These are phyloP conservation scores for Didymella arachidicola DNA, from an alignment of 2,329 filamentous ascomycete species.

Conservation along the genomic window DNA sequence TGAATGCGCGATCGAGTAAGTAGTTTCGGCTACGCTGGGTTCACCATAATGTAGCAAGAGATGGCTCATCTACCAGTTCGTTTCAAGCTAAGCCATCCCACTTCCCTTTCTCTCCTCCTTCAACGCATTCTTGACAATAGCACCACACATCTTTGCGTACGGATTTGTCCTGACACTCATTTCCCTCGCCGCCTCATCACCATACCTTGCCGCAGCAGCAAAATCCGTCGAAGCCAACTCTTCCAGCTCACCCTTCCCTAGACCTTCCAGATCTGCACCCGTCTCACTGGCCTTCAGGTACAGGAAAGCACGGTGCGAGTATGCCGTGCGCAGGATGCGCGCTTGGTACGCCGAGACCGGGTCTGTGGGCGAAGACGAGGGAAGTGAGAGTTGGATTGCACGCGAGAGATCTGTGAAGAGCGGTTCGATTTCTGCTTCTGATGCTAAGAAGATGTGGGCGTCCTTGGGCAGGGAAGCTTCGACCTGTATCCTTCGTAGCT, in stretches of 20 bases:
- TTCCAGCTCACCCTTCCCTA: constrained; percentile 56
- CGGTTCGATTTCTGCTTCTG: constrained; percentile 20
- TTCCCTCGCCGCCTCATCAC: constrained; percentile 64
- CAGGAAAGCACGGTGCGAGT: constrained; percentile 71
- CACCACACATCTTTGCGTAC: constrained; percentile 69
- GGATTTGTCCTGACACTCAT: constrained; percentile 68
- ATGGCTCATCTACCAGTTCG: neutral
- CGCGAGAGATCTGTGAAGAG: constrained; percentile 49
- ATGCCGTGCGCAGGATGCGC: constrained; percentile 71
- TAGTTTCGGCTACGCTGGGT: neutral
- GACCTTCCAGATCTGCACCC: constrained; percentile 43
- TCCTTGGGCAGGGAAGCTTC: constrained; percentile 4
- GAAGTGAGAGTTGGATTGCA: constrained; percentile 64
- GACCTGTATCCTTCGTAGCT: constrained; percentile 65
- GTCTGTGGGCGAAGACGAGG: constrained; percentile 51
- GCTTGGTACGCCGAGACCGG: constrained; percentile 61
- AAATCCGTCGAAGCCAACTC: constrained; percentile 65
- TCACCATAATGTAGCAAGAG: neutral
- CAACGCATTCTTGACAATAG: constrained; percentile 67
- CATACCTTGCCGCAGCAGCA: constrained; percentile 62
- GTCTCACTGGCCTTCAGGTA: constrained; percentile 51
- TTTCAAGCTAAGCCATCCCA: constrained; percentile 7
- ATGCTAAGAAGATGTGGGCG: constrained; percentile 26
- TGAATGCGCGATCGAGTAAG: neutral
- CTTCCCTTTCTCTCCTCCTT: constrained; percentile 57